Evolutionary conservation across 495 filamentous ascomycete species (phyloP).

Genomic region (Patellaria atrata): DNA sequence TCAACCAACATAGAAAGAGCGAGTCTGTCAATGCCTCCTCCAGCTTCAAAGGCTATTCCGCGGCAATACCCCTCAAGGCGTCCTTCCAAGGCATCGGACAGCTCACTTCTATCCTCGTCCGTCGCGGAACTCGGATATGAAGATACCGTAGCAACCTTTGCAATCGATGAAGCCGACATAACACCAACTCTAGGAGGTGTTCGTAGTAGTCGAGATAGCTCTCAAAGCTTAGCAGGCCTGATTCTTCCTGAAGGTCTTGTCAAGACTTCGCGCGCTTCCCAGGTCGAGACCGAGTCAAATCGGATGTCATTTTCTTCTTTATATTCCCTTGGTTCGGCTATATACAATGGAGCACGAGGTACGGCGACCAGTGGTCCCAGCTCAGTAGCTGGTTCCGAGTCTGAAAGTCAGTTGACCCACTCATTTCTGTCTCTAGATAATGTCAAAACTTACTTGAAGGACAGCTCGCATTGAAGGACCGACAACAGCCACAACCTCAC

Average conservation of each 20-base stretch:
- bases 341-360: constrained; percentile 22
- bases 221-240: too few relatives aligned
- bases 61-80: constrained; percentile 12
- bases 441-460: constrained; percentile 2
- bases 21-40: constrained; percentile 47
- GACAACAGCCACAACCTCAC: constrained; percentile 37
- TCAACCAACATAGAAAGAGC: constrained; percentile 37
- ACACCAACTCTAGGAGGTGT: constrained; percentile 14
- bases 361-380: constrained; percentile 26
- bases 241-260: too few relatives aligned
- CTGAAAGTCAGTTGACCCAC: constrained; percentile 18
- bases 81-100: constrained; percentile 16
- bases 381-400: constrained; percentile 29
- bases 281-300: constrained; percentile 35
- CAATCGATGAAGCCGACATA: constrained; percentile 16
- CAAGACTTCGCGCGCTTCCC: too few relatives aligned
- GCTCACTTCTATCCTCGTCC: neutral
- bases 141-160: constrained; percentile 3
- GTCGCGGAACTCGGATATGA: constrained; percentile 4
- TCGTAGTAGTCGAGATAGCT: constrained; percentile 2
- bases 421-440: neutral
- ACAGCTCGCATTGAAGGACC: constrained; percentile 13
- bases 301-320: constrained; percentile 52
- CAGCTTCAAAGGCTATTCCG: constrained; percentile 23
- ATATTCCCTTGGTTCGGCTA: constrained; percentile 46